Conservation (phyloP, 352 stramenopile species). For the Pythium oligandrum region DNA sequence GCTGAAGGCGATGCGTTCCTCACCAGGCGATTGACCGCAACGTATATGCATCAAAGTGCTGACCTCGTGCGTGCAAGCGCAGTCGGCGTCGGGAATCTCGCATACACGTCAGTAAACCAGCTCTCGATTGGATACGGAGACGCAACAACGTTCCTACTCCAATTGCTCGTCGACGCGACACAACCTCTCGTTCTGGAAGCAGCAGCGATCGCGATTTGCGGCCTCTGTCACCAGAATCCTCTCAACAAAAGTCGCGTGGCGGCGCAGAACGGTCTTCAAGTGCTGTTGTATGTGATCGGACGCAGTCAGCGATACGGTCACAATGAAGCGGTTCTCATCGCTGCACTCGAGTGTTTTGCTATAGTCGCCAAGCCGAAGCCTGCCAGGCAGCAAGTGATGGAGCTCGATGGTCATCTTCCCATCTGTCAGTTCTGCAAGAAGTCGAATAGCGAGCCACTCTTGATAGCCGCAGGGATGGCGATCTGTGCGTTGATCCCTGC, state of each 20-base stretch:
- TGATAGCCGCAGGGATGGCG: constrained; percentile 41
- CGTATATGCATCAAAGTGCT: constrained; percentile 26
- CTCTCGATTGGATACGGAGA: constrained; percentile 74
- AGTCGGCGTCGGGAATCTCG: constrained; percentile 57
- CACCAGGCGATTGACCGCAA: constrained; percentile 18
- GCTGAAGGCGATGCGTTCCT: constrained; percentile 49
- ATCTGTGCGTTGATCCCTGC: constrained; percentile 48
- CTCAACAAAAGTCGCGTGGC: constrained; percentile 61
- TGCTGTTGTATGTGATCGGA: constrained; percentile 55
- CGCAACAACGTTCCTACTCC: constrained; percentile 49
- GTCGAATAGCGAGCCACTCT: constrained; percentile 18
- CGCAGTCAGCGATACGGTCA: constrained; percentile 29
- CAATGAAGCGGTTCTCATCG: constrained; percentile 34
- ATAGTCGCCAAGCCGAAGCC: constrained; percentile 37
- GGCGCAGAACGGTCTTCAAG: constrained; percentile 64
- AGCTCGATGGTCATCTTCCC: constrained; percentile 53
- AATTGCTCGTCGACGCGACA: constrained; percentile 54
- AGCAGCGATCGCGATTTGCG: constrained; percentile 35
- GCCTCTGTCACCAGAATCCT: constrained; percentile 56
- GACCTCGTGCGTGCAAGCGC: constrained; percentile 42
- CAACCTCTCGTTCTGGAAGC: constrained; percentile 39
- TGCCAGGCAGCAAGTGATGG: constrained; percentile 40
- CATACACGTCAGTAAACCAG: constrained; percentile 64
- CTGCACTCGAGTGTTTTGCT: constrained; percentile 46
- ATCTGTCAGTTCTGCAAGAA: constrained; percentile 49